Percentiles rank a stretch among this genome's conserved stretches.
Evolutionary conservation across 23 red algal genomes (phyloP).

Genomic region (Gracilariopsis chorda): DNA sequence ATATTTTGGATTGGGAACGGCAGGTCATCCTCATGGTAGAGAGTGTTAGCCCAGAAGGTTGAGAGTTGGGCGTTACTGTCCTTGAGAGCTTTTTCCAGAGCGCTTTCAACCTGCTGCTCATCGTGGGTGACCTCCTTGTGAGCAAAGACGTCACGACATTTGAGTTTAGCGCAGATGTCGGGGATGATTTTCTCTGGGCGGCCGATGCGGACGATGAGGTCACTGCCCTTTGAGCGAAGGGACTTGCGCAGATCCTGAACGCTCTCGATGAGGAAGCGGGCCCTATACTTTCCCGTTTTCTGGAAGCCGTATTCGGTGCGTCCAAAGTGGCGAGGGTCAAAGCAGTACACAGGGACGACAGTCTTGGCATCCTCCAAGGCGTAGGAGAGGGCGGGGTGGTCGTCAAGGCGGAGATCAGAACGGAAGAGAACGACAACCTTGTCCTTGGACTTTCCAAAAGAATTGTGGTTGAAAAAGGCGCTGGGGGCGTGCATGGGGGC

Average conservation of each 20-base stretch:
- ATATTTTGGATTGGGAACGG: conserved; percentile 85
- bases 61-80: conserved; percentile 50
- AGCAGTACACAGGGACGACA: conserved; percentile 93
- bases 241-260: conserved; percentile 76
- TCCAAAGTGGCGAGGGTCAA: conserved; percentile 98
- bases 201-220: conserved; percentile 87
- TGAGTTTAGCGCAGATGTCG: conserved; percentile 50
- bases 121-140: conserved; percentile 96
- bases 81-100: conserved; percentile 73
- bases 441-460: not conserved
- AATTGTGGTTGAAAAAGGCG: not conserved
- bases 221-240: conserved; percentile 71
- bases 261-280: conserved; percentile 92
- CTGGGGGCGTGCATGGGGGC: not conserved
- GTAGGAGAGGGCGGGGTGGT: conserved; percentile 84
- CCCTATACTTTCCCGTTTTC: conserved; percentile 95
- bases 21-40: conserved; percentile 93
- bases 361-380: conserved; percentile 73
- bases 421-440: conserved; percentile 85
- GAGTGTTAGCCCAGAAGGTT: conserved; percentile 93
- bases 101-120: conserved; percentile 78
- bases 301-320: conserved; percentile 95
- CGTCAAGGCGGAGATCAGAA: conserved; percentile 94
- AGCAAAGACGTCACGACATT: conserved; percentile 63
- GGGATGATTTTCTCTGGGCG: conserved; percentile 85